Evolutionary conservation across 2,329 filamentous ascomycete species (phyloP).

Genomic region (Tympanopsis confertula): DNA sequence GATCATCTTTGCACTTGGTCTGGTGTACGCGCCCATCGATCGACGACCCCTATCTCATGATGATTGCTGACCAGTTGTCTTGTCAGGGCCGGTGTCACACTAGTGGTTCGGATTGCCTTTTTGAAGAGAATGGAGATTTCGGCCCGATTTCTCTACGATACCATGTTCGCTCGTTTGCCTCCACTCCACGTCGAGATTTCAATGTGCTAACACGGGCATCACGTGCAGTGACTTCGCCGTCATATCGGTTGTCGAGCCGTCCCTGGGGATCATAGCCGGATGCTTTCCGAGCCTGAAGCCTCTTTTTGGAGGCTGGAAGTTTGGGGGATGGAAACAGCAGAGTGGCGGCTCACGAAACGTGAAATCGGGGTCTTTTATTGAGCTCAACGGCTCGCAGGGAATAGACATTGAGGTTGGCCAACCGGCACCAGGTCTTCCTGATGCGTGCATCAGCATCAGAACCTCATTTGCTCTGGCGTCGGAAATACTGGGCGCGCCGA

Average conservation of each 20-base stretch:
- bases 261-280: conserved; percentile 19
- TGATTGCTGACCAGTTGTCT: no score
- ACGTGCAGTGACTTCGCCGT: conserved; percentile 16
- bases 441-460: neutral
- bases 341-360: neutral
- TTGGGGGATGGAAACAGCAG: conserved; percentile 5
- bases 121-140: conserved; percentile 13
- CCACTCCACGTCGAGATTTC: neutral
- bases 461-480: neutral
- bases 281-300: conserved; percentile 16
- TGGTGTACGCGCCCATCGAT: no score
- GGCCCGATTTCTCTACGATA: conserved; percentile 16
- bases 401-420: neutral
- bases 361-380: neutral
- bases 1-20: conserved; percentile 33
- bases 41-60: no score
- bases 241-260: conserved; percentile 18
- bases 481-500: no score
- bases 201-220: neutral
- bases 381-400: neutral
- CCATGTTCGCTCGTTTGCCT: conserved; percentile 12
- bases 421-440: neutral
- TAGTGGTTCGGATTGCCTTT: conserved; percentile 23
- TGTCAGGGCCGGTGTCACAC: conserved; percentile 24
- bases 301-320: conserved; percentile 14